Evolutionary conservation across 306 rosid species (phyloP).

Genomic region (Alnus glutinosa): DNA sequence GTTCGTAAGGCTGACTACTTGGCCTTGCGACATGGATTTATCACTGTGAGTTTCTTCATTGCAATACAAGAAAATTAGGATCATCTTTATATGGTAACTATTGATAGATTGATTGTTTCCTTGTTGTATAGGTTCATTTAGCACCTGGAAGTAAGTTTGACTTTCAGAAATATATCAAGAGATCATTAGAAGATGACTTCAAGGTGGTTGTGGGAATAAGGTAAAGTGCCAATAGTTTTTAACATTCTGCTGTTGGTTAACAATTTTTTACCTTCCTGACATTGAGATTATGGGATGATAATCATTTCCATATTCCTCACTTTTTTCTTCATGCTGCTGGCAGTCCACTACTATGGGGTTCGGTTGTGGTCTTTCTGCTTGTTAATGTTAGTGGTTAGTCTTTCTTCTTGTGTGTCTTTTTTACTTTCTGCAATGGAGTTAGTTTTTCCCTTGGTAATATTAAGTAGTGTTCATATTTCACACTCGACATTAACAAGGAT

Average conservation of each 20-base stretch:
- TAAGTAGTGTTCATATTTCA: neutral
- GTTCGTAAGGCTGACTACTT: conserved; percentile 88
- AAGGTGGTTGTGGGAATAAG: conserved; percentile 98
- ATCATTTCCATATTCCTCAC: conserved; percentile 12
- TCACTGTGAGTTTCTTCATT: conserved; percentile 57
- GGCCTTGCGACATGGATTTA: conserved; percentile 92
- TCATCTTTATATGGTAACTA: neutral
- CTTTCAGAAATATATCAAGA: conserved; percentile 91
- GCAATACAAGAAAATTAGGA: neutral
- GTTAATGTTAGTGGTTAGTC: conserved; percentile 82
- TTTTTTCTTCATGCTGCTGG: conserved; percentile 32
- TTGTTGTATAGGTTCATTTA: conserved; percentile 71
- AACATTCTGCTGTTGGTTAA: neutral
- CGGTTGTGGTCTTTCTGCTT: conserved; percentile 81
- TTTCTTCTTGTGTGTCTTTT: conserved; percentile 15
- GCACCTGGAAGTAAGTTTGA: conserved; percentile 94
- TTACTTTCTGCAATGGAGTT: neutral
- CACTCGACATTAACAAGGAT: conserved; percentile 1
- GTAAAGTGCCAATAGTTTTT: conserved; percentile 39
- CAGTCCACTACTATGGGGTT: conserved; percentile 91
- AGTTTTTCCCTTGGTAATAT: neutral
- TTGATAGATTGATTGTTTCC: neutral
- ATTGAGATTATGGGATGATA: conserved; percentile 1
- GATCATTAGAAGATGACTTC: conserved; percentile 95
- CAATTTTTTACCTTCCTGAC: neutral